Evolutionary conservation across 2,329 filamentous ascomycete genomes (phyloP).

Genomic region (Bipolaris oryzae): DNA sequence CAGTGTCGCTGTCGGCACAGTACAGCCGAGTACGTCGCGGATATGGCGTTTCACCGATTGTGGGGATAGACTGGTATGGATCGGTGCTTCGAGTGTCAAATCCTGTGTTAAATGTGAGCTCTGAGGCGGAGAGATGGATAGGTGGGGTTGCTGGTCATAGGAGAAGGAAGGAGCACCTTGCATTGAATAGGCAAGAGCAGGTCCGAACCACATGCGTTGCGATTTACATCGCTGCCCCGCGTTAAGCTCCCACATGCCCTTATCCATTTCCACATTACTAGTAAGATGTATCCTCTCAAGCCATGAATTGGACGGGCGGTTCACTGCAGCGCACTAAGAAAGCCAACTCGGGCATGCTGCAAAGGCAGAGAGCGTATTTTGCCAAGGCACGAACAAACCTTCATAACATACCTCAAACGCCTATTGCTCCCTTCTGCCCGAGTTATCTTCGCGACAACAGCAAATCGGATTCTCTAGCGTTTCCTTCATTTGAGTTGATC

Average conservation of each 20-base stretch:
- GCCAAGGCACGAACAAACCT: conserved; percentile 48
- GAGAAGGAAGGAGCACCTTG: conserved; percentile 4
- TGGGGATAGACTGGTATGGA: not conserved
- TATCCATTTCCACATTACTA: not conserved
- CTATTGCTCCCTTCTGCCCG: conserved; percentile 30
- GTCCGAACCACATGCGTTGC: not conserved
- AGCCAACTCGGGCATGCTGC: conserved; percentile 43
- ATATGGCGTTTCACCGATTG: not conserved
- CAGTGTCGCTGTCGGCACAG: conserved; percentile 10
- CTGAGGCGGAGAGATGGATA: not conserved
- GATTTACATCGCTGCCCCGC: not conserved
- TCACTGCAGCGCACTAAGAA: conserved; percentile 48
- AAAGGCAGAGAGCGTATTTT: conserved; percentile 56
- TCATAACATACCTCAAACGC: conserved; percentile 26
- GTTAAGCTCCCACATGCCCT: not conserved
- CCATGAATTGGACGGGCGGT: conserved; percentile 60
- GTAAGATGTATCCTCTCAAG: not conserved
- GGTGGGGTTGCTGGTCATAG: not conserved
- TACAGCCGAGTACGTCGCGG: conserved; percentile 2
- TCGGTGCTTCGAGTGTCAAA: not conserved
- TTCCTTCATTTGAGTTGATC: conserved; percentile 14
- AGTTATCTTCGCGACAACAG: conserved; percentile 28
- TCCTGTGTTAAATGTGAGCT: not conserved
- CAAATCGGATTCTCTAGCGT: conserved; percentile 3
- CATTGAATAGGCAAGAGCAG: not conserved